A percentile compares a stretch with the other conserved stretches of the same genome.
phyloP scores from a whole-genome alignment of 1,139 yeast species.

The Hyphopichia pseudoburtonii region DNA sequence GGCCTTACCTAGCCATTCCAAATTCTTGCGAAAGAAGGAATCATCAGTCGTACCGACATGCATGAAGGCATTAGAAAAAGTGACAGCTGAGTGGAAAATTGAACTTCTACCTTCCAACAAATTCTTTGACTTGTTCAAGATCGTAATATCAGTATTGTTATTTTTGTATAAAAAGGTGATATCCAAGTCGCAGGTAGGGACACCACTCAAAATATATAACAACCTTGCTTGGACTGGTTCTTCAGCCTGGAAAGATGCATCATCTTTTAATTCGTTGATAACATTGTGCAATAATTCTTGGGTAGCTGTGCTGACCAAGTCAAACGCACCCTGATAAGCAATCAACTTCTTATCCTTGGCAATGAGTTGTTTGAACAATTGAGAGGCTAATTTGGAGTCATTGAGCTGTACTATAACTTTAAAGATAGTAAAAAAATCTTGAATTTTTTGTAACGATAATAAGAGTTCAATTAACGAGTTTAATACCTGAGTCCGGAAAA shows the following conservation, averaged over 20 bases:
- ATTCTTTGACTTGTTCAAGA: constrained; percentile 79
- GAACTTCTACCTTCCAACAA: constrained; percentile 90
- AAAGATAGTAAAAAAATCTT: constrained; percentile 74
- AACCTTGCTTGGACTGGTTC: constrained; percentile 43
- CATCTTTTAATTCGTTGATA: constrained; percentile 40
- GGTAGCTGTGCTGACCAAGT: constrained; percentile 88
- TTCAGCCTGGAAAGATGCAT: constrained; percentile 36
- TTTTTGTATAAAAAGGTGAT: constrained; percentile 84
- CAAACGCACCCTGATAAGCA: constrained; percentile 95
- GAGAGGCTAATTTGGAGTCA: constrained; percentile 67
- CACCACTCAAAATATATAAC: constrained; percentile 78
- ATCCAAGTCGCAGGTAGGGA: constrained; percentile 92
- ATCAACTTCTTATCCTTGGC: constrained; percentile 43
- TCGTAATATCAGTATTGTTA: constrained; percentile 81
- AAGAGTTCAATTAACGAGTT: constrained; percentile 61
- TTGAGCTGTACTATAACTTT: constrained; percentile 88
- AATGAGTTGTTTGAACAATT: constrained; percentile 63
- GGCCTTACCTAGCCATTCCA: constrained; percentile 97
- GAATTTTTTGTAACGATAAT: constrained; percentile 60
- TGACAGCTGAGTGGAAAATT: constrained; percentile 92
- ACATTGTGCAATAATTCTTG: constrained; percentile 81
- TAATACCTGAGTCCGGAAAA: constrained; percentile 66
- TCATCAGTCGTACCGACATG: constrained; percentile 98
- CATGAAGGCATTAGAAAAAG: constrained; percentile 92
- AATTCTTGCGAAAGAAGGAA: constrained; percentile 82